phyloP scores from a whole-genome alignment of 2,329 filamentous ascomycete species.

The Claviceps sorghi region DNA sequence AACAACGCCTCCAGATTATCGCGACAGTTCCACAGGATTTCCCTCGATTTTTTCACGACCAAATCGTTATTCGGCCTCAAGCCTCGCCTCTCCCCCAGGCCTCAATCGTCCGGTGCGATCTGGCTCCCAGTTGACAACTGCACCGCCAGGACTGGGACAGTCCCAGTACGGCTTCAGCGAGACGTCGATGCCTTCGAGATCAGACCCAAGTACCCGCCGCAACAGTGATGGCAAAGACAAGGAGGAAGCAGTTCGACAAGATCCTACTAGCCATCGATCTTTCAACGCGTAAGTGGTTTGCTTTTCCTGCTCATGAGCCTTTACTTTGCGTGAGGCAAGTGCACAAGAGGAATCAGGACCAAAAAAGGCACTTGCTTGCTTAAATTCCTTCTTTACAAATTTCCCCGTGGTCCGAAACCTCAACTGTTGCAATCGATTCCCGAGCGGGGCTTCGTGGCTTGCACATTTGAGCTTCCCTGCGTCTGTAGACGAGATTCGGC shows the following conservation, averaged over 20 bases:
- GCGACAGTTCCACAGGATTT: conserved; percentile 55
- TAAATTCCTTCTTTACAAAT: not conserved
- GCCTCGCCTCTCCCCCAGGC: conserved; percentile 68
- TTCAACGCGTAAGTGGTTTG: conserved; percentile 58
- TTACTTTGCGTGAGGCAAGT: not conserved
- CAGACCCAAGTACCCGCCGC: conserved; percentile 70
- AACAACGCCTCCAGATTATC: conserved; percentile 88
- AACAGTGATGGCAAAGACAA: conserved; percentile 89
- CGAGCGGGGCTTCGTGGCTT: not conserved
- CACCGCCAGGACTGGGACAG: conserved; percentile 48
- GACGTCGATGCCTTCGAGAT: conserved; percentile 55
- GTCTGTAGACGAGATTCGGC: not conserved
- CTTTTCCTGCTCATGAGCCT: not conserved
- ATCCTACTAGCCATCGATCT: conserved; percentile 57
- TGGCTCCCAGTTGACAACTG: conserved; percentile 68
- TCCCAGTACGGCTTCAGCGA: conserved; percentile 38
- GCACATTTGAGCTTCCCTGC: not conserved
- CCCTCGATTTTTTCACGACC: conserved; percentile 68
- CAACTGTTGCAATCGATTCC: not conserved
- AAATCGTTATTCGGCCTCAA: conserved; percentile 79
- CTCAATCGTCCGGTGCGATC: conserved; percentile 61
- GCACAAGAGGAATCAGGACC: not conserved
- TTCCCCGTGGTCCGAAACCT: not conserved
- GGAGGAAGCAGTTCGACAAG: conserved; percentile 55
- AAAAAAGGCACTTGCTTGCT: not conserved